Base-by-base conservation (phyloP, 495 filamentous ascomycete genomes). In the Parmelia sp. region DNA sequence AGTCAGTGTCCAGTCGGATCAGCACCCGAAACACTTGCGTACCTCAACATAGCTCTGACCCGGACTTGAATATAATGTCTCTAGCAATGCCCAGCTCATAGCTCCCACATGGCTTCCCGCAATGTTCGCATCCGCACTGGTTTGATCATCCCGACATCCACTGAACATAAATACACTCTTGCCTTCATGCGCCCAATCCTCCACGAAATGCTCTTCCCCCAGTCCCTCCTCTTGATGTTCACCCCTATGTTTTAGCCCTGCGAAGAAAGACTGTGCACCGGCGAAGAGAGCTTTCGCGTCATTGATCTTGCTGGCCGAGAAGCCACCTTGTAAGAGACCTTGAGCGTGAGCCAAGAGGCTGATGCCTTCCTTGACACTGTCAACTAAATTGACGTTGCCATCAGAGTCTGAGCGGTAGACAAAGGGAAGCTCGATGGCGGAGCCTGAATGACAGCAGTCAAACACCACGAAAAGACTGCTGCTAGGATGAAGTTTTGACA, bases 401-500 rank as follows among this genome's bases (percentile, higher is more conserved):
- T 81, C 74, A 31, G 76, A 76, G 68, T 85, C 79, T 4, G 80
- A 78, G 12, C 77, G 78, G 70, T 80, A 86, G 23, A 85, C 80
- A 65, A 80, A 86, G 7, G 84, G 83, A 1, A 86, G 72, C 62
- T 86, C 84, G 61, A 83, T 73, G 0, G 82, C 83, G 0, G 82
- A 84, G 58, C 84, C 84, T n/a, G 78, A 81, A 68, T 86, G 84
- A 71, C 84, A 86, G 74, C 83, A 86, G 68, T 86, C 84, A 65
- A 86, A 81, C 33, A 86, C 71, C 58, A 85, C 77, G 62, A 82
- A 83, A 29, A 86, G 75, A 7, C 80, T 80, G 57, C 76, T 79
- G 12, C 66, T 73, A 0, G 81, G 76, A 36, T 77, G 76, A 74
- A 86, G 75, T 9, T 76, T 74, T 0, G 79, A 80, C 58, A 86